Base-by-base conservation (phyloP, 805 yeast genomes). In the Metschnikowia dekortorum region DNA sequence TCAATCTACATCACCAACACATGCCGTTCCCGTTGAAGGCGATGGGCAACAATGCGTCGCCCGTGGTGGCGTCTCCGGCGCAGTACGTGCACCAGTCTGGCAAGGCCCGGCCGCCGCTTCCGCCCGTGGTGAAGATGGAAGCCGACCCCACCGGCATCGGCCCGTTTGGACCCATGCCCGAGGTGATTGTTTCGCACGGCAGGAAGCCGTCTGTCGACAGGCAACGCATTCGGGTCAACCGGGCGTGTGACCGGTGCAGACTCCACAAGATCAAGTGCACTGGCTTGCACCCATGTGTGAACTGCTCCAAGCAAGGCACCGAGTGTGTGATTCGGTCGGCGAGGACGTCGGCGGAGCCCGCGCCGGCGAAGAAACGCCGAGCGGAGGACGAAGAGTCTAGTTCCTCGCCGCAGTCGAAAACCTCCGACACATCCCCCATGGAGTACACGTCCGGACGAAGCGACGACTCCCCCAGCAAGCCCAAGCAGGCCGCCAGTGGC, bases 241-340 rank as follows among this genome's bases (percentile, higher is more conserved):
- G 71, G 53, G 86, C 85, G 1, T 82, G 86, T 54, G 79, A 75
- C 47, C 66, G 81, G 22, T 82, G 86, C 61, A 68, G 82, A 49
- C 64, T 68, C 35, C 81, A 78, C 52, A 81, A 82, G 61, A 78
- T 79, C 51, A 81, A 82, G 56, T 82, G 86, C 60, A 72, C 80
- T 46, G 84, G 84, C 5, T 66, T 70, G 13, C 55, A 54, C 39
- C 85, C 85, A 8, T 82, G 86, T 53, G 51, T 53, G 5, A 70
- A 75, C 6, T 82, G 86, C 61, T 51, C 60, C 7, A 67, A 68
- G 56, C 72, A 67, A 47, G 65, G 60, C 44, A 61, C 60, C 38
- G 66, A 61, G n/a, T 74, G 79, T 54, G 51, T 56, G n/a, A 71
- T 49, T 45, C 45, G 56, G 28, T 13, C 46, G 6, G 49, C 39